These are phyloP conservation scores for Ophiocordyceps robertsii DNA, from an alignment of 2,329 filamentous ascomycete genomes.

Conservation along the genomic window DNA sequence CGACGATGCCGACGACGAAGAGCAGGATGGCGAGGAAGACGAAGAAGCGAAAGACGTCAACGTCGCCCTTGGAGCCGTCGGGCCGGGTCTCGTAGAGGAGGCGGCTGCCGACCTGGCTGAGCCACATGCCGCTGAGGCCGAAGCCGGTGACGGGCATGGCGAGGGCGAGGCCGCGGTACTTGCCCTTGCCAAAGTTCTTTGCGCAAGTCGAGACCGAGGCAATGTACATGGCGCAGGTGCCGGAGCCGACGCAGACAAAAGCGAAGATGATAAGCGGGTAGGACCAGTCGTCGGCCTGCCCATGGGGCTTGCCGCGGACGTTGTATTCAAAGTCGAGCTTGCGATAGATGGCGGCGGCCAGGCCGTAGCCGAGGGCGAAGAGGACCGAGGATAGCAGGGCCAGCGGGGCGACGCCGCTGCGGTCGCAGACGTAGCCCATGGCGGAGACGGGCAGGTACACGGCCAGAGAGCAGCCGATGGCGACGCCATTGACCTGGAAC, in stretches of 20 bases:
- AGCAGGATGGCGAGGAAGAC: constrained; percentile 68
- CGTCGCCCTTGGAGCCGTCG: constrained; percentile 48
- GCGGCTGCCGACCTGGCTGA: constrained; percentile 74
- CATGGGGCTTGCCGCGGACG: constrained; percentile 17
- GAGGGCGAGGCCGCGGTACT: constrained; percentile 76
- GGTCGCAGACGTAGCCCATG: constrained; percentile 85
- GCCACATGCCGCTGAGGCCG: constrained; percentile 89
- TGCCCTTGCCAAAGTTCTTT: constrained; percentile 91
- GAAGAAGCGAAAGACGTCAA: constrained; percentile 78
- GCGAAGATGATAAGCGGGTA: constrained; percentile 75
- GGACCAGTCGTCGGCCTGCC: constrained; percentile 43
- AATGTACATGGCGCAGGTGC: constrained; percentile 81
- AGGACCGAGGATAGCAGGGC: constrained; percentile 58
- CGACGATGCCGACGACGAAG: constrained; percentile 55
- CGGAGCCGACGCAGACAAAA: constrained; percentile 72
- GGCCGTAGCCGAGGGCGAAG: constrained; percentile 69
- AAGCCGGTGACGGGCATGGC: constrained; percentile 87
- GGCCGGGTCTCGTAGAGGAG: constrained; percentile 57
- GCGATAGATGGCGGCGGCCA: constrained; percentile 67
- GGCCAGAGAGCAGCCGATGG: constrained; percentile 73
- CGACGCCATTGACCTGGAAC: constrained; percentile 80
- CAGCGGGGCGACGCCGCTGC: constrained; percentile 66
- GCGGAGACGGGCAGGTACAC: constrained; percentile 87
- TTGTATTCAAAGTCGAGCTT: constrained; percentile 33
- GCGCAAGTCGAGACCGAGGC: constrained; percentile 87